Base-by-base conservation (phyloP, 2,329 filamentous ascomycete genomes). In the Pseudopyricularia javanii region DNA sequence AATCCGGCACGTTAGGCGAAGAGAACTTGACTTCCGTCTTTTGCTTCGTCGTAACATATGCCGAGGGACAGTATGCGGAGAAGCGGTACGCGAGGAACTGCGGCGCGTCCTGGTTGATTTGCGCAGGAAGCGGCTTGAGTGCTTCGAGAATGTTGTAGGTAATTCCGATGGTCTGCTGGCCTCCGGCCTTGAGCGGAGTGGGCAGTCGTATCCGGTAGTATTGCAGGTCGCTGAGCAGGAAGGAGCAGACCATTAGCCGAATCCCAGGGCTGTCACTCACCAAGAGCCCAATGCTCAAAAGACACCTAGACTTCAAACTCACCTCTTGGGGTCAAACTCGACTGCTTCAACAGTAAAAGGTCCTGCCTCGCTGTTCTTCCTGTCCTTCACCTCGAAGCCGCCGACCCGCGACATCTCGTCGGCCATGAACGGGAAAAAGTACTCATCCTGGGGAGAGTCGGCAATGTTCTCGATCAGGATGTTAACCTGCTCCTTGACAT, bases 21-120 rank as follows among this genome's bases (percentile, higher is more conserved):
- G 87, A 79, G 60, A 95, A 83, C 74, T 96, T 96, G 70, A 98
- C 71, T 70, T 97, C 95, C 37, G 93, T 97, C 80, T 96, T 96
- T 68, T 98, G 93, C 73, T 95, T 95, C 62, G 80, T 68, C 14
- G 90, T 96, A 17, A 78, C 72, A 73, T 98, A 98, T 56, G 86
- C 84, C 9, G 88, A 94, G 15, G 84, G 85, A 48, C 77, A 79
- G 70, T 95, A 95, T 59, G 87, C 86, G 56, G 88, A 91, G 74
- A 95, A 94, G 53, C 82, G 76, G 74, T 94, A 90, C 54, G 80
- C 76, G 52, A 98, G 82, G 71, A 85, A 96, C 70, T 98, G 93
- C 66, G 85, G 82, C 51, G 90, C 89, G 47, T 82, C 77, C 68
- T 98, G 93, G n/a, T 77, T 74, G 64, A 98, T 91, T 52, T 81